Evolutionary conservation across 345 rosid species (phyloP), one percentile per base, ranked within the genome.

Genomic region (Luvunga scandens): DNA sequence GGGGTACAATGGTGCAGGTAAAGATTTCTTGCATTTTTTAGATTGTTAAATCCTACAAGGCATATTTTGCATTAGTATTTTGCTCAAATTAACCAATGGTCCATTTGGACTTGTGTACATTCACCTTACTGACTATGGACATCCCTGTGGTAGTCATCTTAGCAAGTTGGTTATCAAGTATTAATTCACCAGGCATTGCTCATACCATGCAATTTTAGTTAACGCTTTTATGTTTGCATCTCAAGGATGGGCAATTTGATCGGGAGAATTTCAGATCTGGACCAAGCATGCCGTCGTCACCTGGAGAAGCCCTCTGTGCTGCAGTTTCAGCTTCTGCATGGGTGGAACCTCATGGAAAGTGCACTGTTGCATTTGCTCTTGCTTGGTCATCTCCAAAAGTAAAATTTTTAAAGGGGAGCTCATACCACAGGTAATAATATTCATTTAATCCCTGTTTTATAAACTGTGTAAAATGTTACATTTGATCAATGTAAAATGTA

Each of bases 261-360:
- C 93, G 77, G 78, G 90, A 83, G 70, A 92, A 90, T 80, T 93
- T 93, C 82, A 79, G 80, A 56, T 80, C 85, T 50, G 98, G 94
- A 73, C 92, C 89, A 66, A 88, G 90, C 88, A 85, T 81, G 87
- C 92, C 98, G 77, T 96, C 99, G 68, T 81, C 86, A 39, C 79
- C 84, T 71, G 99, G 99, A 80, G 97, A 96, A 80, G 87, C 95
- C 39, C 85, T 87, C 66, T 92, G 99, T 70, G 99, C 99, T 70
- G 99, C 99, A 16, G 97, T 96, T 68, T 91, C 99, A 62, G 97
- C 99, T 80, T 87, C 97, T 57, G 92, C 98, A 78, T 96, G 99
- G 99, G 99, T 96, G 70, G 98, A 93, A 85, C 94, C 99, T 77
- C 98, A 93, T 80, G 98, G 99, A 79, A 96, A 86, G 85, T 92